phyloP scores from a whole-genome alignment of 2,329 filamentous ascomycete genomes.

The Pseudogymnoascus pannorum region DNA sequence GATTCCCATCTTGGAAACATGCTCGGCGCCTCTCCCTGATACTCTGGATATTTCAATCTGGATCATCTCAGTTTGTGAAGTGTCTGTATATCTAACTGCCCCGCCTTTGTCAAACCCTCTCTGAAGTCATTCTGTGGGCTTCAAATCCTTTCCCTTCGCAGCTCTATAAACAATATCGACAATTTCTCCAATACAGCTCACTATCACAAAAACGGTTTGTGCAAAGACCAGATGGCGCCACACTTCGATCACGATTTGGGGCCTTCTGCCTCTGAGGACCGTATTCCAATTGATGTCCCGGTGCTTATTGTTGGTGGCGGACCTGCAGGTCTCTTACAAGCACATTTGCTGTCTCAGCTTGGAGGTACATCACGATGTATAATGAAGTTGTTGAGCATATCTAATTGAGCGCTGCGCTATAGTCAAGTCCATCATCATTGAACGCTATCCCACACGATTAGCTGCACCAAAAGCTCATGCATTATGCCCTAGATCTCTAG shows the following conservation, averaged over 20 bases:
- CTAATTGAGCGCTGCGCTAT: not conserved
- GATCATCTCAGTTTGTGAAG: too few relatives aligned
- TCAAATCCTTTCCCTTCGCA: too few relatives aligned
- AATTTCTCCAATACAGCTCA: too few relatives aligned
- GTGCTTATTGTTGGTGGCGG: conserved; percentile 34
- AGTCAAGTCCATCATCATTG: conserved; percentile 28
- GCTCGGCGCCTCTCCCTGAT: too few relatives aligned
- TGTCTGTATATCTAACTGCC: too few relatives aligned
- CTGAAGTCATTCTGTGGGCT: too few relatives aligned
- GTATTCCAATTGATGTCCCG: conserved; percentile 20
- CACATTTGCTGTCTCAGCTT: conserved; percentile 29
- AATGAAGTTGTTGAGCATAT: not conserved
- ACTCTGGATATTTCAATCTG: too few relatives aligned
- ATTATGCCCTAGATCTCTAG: conserved; percentile 24
- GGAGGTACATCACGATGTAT: conserved; percentile 20
- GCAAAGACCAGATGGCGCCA: conserved; percentile 10
- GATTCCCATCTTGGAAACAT: too few relatives aligned
- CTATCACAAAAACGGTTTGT: too few relatives aligned
- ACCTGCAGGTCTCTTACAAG: conserved; percentile 30
- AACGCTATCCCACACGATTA: conserved; percentile 27
- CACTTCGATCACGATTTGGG: conserved; percentile 9
- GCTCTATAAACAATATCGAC: too few relatives aligned
- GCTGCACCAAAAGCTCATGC: conserved; percentile 30
- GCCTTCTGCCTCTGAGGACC: too few relatives aligned
- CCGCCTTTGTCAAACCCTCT: too few relatives aligned